Evolutionary conservation across 2,329 filamentous ascomycete species (phyloP), one percentile per base, ranked within the genome.

Genomic region (Elsinoe perseae): DNA sequence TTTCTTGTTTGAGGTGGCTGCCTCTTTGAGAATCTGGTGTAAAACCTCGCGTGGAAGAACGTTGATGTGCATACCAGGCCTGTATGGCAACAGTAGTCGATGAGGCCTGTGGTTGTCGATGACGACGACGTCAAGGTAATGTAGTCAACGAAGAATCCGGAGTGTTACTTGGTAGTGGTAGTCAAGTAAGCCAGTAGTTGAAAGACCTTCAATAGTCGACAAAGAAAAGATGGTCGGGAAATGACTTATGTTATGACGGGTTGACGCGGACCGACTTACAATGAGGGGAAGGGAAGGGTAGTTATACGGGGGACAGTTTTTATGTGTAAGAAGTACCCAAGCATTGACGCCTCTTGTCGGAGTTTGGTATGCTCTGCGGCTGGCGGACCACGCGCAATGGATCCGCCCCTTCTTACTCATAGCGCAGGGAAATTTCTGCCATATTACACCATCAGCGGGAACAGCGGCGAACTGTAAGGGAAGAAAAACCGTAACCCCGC

Each of bases 31-130:
- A 64, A 80, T 79, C 60, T 74, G 67, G 57, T 72, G 72, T 59
- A 80, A 70, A 58, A 80, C 72, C 69, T 80, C 78, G 62, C 70
- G 71, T 18, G 78, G 78, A 54, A 80, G 71, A 56, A 73, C 68
- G 71, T 74, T 74, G 69, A 80, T 73, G 59, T 60, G 59, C 65
- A 65, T 68, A 32, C 53, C 42, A 56, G 53, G 53, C 38, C 53
- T 46, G 9, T 16, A 21, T 9, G 34, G 34, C 36, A 10, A 20
- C 21, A 28, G 32, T 28, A 36, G 12, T 36, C 2, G 9, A 20
- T 4, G 2, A 6, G 6, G 36, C n/a, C 50, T 32, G n/a, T 20
- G 25, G 20, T 10, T 25, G 18, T 18, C 20, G 27, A 3, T 12
- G 34, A 10, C 16, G 28, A 30, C n/a, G 28, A 40, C 23, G 50